Evolutionary conservation across 192 early-diverging fungal species (phyloP).

Genomic region (Backusella luteola): DNA sequence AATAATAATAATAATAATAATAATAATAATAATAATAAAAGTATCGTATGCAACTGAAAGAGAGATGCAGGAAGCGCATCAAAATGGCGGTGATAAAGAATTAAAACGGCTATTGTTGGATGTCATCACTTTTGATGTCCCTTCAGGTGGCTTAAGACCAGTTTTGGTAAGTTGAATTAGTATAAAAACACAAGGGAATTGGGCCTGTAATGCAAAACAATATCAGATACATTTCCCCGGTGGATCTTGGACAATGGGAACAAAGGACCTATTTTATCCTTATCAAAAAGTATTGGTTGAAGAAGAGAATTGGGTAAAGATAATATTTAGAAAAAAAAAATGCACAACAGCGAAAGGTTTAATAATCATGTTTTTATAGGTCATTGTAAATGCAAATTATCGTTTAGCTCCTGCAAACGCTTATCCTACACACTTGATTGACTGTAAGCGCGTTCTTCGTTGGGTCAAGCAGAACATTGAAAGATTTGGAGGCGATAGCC

Average conservation of each 20-base stretch:
- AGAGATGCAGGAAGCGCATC: slow-evolving; percentile 10
- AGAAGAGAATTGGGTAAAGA: slow-evolving; percentile 24
- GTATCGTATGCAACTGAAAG: slow-evolving; percentile 24
- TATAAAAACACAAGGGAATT: not conserved
- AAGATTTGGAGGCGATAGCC: slow-evolving; percentile 63
- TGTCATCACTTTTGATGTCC: slow-evolving; percentile 1
- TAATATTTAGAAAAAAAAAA: too few relatives aligned
- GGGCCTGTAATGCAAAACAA: not conserved
- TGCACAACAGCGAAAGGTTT: not conserved
- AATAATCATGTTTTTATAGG: slow-evolving; percentile 30
- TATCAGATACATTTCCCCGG: slow-evolving; percentile 63
- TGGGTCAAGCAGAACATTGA: slow-evolving; percentile 64
- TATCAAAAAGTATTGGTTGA: slow-evolving; percentile 11
- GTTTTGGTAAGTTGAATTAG: slow-evolving; percentile 14
- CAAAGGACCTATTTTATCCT: slow-evolving; percentile 37
- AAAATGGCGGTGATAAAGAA: slow-evolving; percentile 16
- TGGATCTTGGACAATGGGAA: slow-evolving; percentile 59
- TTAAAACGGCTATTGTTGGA: slow-evolving; percentile 19
- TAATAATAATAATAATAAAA: not conserved
- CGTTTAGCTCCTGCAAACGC: slow-evolving; percentile 46
- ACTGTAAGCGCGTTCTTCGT: slow-evolving; percentile 65
- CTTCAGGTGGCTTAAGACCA: slow-evolving; percentile 11
- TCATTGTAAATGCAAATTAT: not conserved
- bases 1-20: not conserved
- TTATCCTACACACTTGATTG: slow-evolving; percentile 59